A percentile compares a stretch with the other conserved stretches of the same genome.
Evolutionary conservation across 2,329 filamentous ascomycete genomes (phyloP).

Genomic region (Xylaria polymorpha): DNA sequence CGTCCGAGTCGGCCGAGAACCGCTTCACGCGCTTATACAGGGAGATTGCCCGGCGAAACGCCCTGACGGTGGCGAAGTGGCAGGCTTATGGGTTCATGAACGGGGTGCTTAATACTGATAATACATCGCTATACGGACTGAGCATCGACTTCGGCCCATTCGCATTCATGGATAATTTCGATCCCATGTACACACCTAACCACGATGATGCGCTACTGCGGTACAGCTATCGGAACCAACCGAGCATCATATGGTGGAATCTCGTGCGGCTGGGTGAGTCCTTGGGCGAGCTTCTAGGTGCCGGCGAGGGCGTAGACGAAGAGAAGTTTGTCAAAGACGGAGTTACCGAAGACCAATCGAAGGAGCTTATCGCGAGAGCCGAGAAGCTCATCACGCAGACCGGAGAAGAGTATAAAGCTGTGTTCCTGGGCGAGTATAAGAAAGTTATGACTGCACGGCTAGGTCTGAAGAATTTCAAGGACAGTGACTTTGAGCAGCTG

Average conservation of each 20-base stretch:
- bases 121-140: constrained; percentile 89
- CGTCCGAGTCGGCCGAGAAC: constrained; percentile 78
- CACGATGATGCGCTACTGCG: constrained; percentile 90
- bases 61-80: constrained; percentile 89
- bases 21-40: constrained; percentile 88
- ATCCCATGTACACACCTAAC: constrained; percentile 94
- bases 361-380: constrained; percentile 79
- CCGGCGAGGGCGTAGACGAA: constrained; percentile 77
- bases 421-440: constrained; percentile 92
- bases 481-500: constrained; percentile 80
- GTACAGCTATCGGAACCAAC: constrained; percentile 94
- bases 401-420: constrained; percentile 87
- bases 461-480: constrained; percentile 76
- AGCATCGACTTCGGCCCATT: constrained; percentile 97
- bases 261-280: constrained; percentile 90
- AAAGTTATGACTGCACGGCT: constrained; percentile 82
- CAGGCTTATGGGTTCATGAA: constrained; percentile 99
- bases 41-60: constrained; percentile 87
- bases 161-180: constrained; percentile 97
- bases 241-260: constrained; percentile 99
- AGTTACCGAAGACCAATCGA: constrained; percentile 73
- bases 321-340: constrained; percentile 77
- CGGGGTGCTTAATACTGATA: constrained; percentile 96
- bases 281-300: constrained; percentile 87
- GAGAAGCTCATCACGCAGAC: constrained; percentile 83